Base-by-base conservation (phyloP, 495 filamentous ascomycete species). In the Gamarada debralockiae region DNA sequence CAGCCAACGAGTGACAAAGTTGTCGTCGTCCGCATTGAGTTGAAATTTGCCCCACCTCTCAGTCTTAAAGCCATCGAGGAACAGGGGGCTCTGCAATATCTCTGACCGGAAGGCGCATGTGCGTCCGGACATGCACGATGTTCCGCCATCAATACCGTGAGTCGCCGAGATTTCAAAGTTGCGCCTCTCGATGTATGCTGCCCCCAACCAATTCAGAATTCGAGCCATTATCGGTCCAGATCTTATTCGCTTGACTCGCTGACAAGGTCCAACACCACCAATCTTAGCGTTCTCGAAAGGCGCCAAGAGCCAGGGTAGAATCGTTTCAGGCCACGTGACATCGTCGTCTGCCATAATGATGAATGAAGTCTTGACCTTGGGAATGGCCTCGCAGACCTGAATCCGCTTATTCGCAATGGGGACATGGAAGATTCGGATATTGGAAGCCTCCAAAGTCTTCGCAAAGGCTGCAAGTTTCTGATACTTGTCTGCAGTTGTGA, bases 81-180 rank as follows among this genome's bases (percentile, higher is more conserved):
- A 95, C 25, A 76, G 75, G 50, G 83, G 77, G 61, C 85, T 80
- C 65, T 89, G 82, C n/a, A 95, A 74, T 46, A 95, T 92, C 50
- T 82, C 74, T 6, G 86, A 86, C 22, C 85, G 83, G 69, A 93
- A 92, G 12, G 88, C 89, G 22, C 89, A 88, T 12, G 88, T 92
- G 27, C 90, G 78, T 39, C 90, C 90, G 25, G 90, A 95, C 73
- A 95, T 84, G 69, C 89, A 93, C 23, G 89, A 90, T 18, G 91
- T 80, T 17, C 89, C 89, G 40, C 90, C 90, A 65, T 95, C 90
- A 40, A 93, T 77, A 65, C 86, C 82, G 54, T 89, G 88, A 27
- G 89, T 92, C 9, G 90, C 87, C 39, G 87, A 89, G 65, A 89
- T 92, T 67, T 95, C 90, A 63, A 92, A 95, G 64, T 92, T 93